These are phyloP conservation scores for Emericellopsis cladophorae DNA, from an alignment of 2,329 filamentous ascomycete genomes.

Conservation along the genomic window DNA sequence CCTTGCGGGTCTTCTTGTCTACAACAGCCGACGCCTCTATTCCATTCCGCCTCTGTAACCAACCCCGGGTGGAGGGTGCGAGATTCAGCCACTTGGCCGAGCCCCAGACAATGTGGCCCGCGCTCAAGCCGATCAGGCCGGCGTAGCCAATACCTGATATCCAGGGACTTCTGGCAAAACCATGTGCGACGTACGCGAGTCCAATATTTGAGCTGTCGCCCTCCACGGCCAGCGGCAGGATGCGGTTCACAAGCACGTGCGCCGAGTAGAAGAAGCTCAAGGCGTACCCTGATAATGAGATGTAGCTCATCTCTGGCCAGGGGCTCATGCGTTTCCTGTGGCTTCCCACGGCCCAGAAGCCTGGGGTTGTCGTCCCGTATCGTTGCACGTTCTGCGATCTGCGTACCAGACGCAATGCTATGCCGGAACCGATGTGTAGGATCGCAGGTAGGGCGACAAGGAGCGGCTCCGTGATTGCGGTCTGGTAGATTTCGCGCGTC, in stretches of 20 bases:
- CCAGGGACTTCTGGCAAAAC: constrained; percentile 59
- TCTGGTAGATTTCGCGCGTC: constrained; percentile 86
- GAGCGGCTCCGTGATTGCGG: constrained; percentile 64
- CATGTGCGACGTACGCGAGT: constrained; percentile 72
- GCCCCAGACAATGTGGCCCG: constrained; percentile 74
- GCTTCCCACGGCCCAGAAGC: constrained; percentile 26
- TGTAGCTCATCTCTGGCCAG: constrained; percentile 63
- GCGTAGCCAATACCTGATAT: constrained; percentile 58
- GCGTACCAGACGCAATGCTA: constrained; percentile 65
- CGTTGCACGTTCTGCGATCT: constrained; percentile 57
- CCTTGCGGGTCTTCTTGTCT: constrained; percentile 37
- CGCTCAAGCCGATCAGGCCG: constrained; percentile 52
- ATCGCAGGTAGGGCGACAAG: constrained; percentile 64
- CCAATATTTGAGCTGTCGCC: constrained; percentile 81
- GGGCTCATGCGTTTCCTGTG: constrained; percentile 16
- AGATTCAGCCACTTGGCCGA: constrained; percentile 69
- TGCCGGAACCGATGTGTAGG: constrained; percentile 64
- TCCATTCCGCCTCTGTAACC: constrained; percentile 11
- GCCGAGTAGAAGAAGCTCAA: constrained; percentile 52
- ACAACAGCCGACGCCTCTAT: constrained; percentile 22
- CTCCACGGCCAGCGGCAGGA: constrained; percentile 62
- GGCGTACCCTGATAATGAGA: constrained; percentile 60
- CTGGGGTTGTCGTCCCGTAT: constrained; percentile 59
- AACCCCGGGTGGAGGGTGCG: constrained; percentile 42
- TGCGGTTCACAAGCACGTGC: constrained; percentile 66